Conservation (phyloP, 2,329 filamentous ascomycete genomes). For the Septoria petroselini region DNA sequence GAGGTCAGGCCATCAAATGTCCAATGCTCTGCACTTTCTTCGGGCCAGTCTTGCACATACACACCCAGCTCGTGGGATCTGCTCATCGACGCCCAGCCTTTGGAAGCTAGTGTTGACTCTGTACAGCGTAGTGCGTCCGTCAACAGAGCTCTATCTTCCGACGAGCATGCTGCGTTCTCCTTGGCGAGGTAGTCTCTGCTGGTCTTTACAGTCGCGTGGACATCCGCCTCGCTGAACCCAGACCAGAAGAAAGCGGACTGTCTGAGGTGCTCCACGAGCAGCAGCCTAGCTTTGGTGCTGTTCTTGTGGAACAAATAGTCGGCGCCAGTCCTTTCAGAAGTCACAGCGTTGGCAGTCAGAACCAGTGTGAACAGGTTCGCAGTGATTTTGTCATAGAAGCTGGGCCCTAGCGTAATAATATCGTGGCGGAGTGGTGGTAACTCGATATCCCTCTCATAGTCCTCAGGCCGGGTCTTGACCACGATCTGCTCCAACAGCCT, state of each 20-base stretch:
- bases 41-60: slow-evolving; percentile 66
- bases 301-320: slow-evolving; percentile 87
- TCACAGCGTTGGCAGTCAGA: slow-evolving; percentile 80
- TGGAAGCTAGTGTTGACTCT: slow-evolving; percentile 56
- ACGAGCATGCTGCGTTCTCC: slow-evolving; percentile 56
- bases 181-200: slow-evolving; percentile 66
- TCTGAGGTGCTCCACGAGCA: slow-evolving; percentile 72
- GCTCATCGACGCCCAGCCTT: slow-evolving; percentile 65
- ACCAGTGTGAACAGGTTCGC: slow-evolving; percentile 82
- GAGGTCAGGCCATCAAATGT: slow-evolving; percentile 52
- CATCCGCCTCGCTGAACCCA: slow-evolving; percentile 64
- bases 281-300: slow-evolving; percentile 64
- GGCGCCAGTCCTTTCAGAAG: slow-evolving; percentile 75
- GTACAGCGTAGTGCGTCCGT: slow-evolving; percentile 64
- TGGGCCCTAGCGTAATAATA: slow-evolving; percentile 72
- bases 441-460: slow-evolving; percentile 61
- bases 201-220: slow-evolving; percentile 62
- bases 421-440: slow-evolving; percentile 72
- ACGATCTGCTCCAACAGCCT: slow-evolving; percentile 71
- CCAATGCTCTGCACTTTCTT: slow-evolving; percentile 61
- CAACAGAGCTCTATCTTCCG: slow-evolving; percentile 61
- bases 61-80: slow-evolving; percentile 74
- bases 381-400: slow-evolving; percentile 77
- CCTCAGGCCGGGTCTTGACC: slow-evolving; percentile 71
- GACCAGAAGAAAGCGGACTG: slow-evolving; percentile 85